phyloP scores from a whole-genome alignment of 2,329 filamentous ascomycete genomes.

The Colletotrichum somersetense region DNA sequence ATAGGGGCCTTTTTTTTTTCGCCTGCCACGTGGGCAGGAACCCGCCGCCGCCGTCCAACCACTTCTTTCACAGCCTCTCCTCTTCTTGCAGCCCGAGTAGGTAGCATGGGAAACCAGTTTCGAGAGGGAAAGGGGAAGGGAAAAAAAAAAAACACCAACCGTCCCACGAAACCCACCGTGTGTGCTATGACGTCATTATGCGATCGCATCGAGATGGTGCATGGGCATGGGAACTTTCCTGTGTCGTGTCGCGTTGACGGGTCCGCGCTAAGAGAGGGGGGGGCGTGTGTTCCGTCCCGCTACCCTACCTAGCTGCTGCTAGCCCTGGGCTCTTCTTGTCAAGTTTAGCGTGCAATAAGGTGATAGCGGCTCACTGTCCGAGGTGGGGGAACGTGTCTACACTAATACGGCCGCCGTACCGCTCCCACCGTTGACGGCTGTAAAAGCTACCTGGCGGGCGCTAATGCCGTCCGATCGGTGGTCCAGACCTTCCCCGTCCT shows the following conservation, averaged over 20 bases:
- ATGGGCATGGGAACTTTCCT: slow-evolving; percentile 11
- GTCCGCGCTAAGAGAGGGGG: slow-evolving; percentile 2
- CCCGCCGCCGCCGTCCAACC: neutral
- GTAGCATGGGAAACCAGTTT: neutral
- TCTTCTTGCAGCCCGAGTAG: neutral
- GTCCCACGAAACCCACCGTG: slow-evolving; percentile 15
- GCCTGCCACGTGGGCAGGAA: neutral
- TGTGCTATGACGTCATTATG: slow-evolving; percentile 31
- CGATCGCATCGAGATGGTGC: slow-evolving; percentile 39
- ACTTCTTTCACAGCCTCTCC: neutral
- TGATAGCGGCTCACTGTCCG: slow-evolving; percentile 30
- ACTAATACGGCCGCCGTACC: slow-evolving; percentile 14
- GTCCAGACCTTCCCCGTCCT: slow-evolving; percentile 28
- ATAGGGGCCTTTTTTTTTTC: neutral
- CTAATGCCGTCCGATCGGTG: slow-evolving; percentile 27
- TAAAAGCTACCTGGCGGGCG: neutral
- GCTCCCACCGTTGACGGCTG: neutral
- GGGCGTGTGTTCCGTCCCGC: slow-evolving; percentile 23
- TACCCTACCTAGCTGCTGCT: slow-evolving; percentile 3
- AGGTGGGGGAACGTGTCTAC: neutral
- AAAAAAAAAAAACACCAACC: neutral
- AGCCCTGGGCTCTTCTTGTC: slow-evolving; percentile 8
- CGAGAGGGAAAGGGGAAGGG: neutral
- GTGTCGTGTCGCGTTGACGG: slow-evolving; percentile 28
- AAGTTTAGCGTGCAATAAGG: slow-evolving; percentile 12